Evolutionary conservation across 2,329 filamentous ascomycete genomes (phyloP).

Genomic region (Colletotrichum camelliae): DNA sequence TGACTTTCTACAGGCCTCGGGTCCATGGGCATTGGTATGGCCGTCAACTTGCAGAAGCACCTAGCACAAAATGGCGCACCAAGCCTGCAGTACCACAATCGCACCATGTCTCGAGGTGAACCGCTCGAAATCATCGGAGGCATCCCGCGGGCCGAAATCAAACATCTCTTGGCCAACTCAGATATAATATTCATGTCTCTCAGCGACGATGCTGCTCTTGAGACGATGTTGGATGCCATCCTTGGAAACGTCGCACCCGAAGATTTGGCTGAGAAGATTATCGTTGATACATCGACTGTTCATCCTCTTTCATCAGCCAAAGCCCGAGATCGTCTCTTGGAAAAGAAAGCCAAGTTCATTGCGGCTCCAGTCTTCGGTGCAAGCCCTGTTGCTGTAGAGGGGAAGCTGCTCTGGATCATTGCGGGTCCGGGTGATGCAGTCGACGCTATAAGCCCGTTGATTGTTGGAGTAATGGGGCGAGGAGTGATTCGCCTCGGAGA

Average conservation of each 20-base stretch:
- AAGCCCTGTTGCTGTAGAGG: slow-evolving; percentile 50
- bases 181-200: slow-evolving; percentile 46
- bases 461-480: slow-evolving; percentile 47
- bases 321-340: slow-evolving; percentile 31
- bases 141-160: slow-evolving; percentile 23
- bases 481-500: slow-evolving; percentile 46
- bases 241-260: slow-evolving; percentile 16
- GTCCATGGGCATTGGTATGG: slow-evolving; percentile 58
- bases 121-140: slow-evolving; percentile 33
- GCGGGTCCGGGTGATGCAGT: slow-evolving; percentile 45
- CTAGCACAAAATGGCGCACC: slow-evolving; percentile 27
- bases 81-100: slow-evolving; percentile 47
- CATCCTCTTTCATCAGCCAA: slow-evolving; percentile 46
- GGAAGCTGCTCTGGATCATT: slow-evolving; percentile 50
- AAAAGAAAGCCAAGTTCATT: slow-evolving; percentile 40
- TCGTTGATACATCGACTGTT: slow-evolving; percentile 57
- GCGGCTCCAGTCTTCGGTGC: slow-evolving; percentile 56
- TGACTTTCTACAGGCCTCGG: slow-evolving; percentile 42
- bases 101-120: slow-evolving; percentile 50
- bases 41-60: slow-evolving; percentile 52
- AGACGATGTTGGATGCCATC: slow-evolving; percentile 36
- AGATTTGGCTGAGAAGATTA: slow-evolving; percentile 40
- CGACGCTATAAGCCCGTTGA: slow-evolving; percentile 38
- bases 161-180: slow-evolving; percentile 31
- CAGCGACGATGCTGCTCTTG: slow-evolving; percentile 46